Percentiles rank a stretch among this genome's conserved stretches.
phyloP scores from a whole-genome alignment of 805 yeast species.

The Grigorovia yakushimaensis region DNA sequence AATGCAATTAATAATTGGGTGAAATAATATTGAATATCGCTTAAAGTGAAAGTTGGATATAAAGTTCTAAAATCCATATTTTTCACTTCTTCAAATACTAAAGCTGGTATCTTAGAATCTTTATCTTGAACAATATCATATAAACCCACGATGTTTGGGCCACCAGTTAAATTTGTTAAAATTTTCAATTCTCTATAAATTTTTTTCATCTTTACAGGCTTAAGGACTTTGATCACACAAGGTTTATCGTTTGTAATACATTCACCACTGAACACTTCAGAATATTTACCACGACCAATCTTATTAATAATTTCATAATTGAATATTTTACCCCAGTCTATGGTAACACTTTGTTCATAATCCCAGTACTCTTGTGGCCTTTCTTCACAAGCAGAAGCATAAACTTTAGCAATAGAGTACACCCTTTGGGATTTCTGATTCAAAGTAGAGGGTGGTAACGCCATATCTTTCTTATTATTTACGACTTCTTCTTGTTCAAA shows the following conservation, averaged over 20 bases:
- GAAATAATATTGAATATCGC: constrained; percentile 76
- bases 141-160: constrained; percentile 68
- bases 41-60: constrained; percentile 68
- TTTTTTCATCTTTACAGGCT: constrained; percentile 89
- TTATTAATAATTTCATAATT: constrained; percentile 77
- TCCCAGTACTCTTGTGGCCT: constrained; percentile 86
- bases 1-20: constrained; percentile 78
- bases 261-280: constrained; percentile 85
- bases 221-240: constrained; percentile 82
- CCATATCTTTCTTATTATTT: too few relatives aligned
- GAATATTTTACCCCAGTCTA: constrained; percentile 79
- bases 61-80: constrained; percentile 80
- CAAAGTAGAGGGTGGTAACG: constrained; percentile 27
- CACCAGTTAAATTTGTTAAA: constrained; percentile 72
- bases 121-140: constrained; percentile 84
- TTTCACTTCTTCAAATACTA: constrained; percentile 75
- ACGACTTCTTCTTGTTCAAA: too few relatives aligned
- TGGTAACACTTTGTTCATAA: constrained; percentile 53
- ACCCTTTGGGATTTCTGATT: constrained; percentile 28
- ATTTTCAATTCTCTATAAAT: constrained; percentile 86
- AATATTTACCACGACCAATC: constrained; percentile 87
- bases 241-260: constrained; percentile 49
- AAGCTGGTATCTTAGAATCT: constrained; percentile 74
- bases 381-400: constrained; percentile 64
- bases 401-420: constrained; percentile 63